Evolutionary conservation across 208 protist genomes (phyloP).

Genomic region (Crithidia expoeki): DNA sequence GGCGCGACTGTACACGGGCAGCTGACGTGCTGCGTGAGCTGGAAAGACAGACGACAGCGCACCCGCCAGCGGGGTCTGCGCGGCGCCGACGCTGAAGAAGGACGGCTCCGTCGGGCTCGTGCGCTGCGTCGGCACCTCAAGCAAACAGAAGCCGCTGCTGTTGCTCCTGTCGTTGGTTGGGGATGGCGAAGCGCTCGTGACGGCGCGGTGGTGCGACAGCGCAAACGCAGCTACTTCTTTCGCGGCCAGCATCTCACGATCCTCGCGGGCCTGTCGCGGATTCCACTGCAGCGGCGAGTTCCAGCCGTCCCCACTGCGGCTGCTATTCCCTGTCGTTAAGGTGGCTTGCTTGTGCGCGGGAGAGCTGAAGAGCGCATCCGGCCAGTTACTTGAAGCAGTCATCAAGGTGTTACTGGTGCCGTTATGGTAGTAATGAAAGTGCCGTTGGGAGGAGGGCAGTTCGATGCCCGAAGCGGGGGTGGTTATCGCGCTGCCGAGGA

Average conservation of each 20-base stretch:
- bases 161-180: neutral
- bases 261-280: constrained; percentile 24
- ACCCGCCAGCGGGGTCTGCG: neutral
- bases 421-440: neutral
- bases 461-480: neutral
- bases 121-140: neutral
- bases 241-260: constrained; percentile 25
- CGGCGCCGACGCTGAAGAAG: neutral
- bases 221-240: constrained; percentile 16
- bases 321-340: neutral
- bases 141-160: neutral
- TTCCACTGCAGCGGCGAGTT: constrained; percentile 35
- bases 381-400: neutral
- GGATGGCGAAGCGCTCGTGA: neutral
- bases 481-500: neutral
- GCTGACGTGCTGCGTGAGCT: too few species aligned
- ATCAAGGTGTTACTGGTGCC: neutral
- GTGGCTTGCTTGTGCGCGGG: neutral
- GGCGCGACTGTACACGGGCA: neutral
- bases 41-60: neutral
- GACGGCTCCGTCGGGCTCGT: neutral
- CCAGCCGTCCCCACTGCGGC: constrained; percentile 10
- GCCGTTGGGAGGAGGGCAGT: neutral
- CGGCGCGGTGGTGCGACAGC: constrained; percentile 8
- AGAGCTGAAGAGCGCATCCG: neutral